These are phyloP conservation scores for Pleodorina starrii DNA, from an alignment of 139 green algal genomes.

Conservation along the genomic window DNA sequence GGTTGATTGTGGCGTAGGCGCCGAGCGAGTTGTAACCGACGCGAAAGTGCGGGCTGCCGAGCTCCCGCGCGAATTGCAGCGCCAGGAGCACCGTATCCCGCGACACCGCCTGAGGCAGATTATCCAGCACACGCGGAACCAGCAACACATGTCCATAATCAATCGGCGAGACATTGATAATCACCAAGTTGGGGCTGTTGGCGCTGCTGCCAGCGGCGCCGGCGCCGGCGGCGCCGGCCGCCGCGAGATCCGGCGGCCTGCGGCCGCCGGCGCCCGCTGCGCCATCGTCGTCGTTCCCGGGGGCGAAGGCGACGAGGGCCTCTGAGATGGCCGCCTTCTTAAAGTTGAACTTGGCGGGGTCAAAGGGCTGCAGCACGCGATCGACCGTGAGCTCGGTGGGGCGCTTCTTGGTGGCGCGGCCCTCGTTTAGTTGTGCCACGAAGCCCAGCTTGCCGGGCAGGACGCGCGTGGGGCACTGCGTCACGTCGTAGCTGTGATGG, in stretches of 20 bases:
- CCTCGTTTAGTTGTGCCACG: slow-evolving; percentile 97
- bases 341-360: slow-evolving; percentile 99
- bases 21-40: slow-evolving; percentile 98
- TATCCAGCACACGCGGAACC: slow-evolving; percentile 88
- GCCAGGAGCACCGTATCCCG: slow-evolving; percentile 80
- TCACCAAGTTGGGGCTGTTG: slow-evolving; percentile 83
- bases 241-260: not conserved
- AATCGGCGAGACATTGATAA: slow-evolving; percentile 98
- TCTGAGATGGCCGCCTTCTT: slow-evolving; percentile 93
- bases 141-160: slow-evolving; percentile 99
- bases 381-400: slow-evolving; percentile 97
- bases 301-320: slow-evolving; percentile 93
- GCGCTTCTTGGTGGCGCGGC: slow-evolving; percentile 95
- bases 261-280: not conserved
- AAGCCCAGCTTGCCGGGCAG: slow-evolving; percentile 78
- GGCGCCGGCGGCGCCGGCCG: not conserved
- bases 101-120: slow-evolving; percentile 79
- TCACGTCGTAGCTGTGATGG: slow-evolving; percentile 94
- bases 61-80: slow-evolving; percentile 91
- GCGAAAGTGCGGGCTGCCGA: slow-evolving; percentile 93
- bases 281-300: too few species aligned
- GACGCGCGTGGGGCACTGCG: slow-evolving; percentile 88
- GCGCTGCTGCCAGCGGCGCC: not conserved
- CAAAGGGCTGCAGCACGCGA: slow-evolving; percentile 92
- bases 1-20: slow-evolving; percentile 99